Evolutionary conservation across 345 rosid genomes (phyloP).

Genomic region (Acer saccharum): DNA sequence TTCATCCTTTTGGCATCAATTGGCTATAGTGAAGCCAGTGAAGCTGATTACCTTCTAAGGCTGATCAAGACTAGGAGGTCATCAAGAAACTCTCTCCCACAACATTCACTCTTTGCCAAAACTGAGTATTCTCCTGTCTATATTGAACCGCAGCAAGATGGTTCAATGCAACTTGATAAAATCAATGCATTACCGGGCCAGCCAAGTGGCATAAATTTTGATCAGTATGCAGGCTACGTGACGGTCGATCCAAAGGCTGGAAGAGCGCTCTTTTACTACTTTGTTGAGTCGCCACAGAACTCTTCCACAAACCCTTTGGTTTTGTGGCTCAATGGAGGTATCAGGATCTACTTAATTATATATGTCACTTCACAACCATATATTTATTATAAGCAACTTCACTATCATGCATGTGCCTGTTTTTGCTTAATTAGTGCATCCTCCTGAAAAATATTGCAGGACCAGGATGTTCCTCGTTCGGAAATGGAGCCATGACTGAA

Average conservation of each 20-base stretch:
- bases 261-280: constrained; percentile 31
- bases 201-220: constrained; percentile 15
- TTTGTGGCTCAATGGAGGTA: constrained; percentile 35
- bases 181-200: constrained; percentile 27
- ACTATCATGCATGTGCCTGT: no score
- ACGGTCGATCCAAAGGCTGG: constrained; percentile 28
- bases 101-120: no score
- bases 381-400: no score
- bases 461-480: constrained; percentile 49
- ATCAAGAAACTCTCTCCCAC: neutral
- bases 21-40: constrained; percentile 11
- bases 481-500: constrained; percentile 40
- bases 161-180: constrained; percentile 18
- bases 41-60: constrained; percentile 9
- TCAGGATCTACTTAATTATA: no score
- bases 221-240: constrained; percentile 30
- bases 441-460: constrained; percentile 22
- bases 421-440: no score
- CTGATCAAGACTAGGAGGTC: constrained; percentile 10
- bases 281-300: constrained; percentile 27
- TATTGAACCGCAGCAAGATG: constrained; percentile 13
- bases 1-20: constrained; percentile 18
- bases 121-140: neutral
- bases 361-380: no score
- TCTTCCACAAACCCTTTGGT: constrained; percentile 29